Evolutionary conservation across 768 basidiomycete species (phyloP).

Genomic region (Cantharellus cinnabarinus): DNA sequence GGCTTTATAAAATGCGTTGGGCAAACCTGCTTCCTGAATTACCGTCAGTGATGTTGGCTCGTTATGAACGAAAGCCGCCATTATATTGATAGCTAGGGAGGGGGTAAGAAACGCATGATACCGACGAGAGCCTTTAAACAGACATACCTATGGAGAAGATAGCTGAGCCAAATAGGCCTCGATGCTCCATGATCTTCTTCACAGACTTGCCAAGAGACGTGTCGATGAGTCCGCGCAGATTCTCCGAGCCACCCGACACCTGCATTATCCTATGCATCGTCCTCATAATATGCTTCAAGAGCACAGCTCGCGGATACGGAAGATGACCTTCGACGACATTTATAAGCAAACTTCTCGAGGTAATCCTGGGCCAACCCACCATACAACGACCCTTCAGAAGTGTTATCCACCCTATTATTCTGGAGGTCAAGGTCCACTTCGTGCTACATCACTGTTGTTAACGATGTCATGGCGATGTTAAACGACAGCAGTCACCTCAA

Average conservation of each 20-base stretch:
- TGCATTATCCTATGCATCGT: constrained; percentile 97
- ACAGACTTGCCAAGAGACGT: constrained; percentile 64
- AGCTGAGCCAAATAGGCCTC: constrained; percentile 67
- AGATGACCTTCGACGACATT: constrained; percentile 33
- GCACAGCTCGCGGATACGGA: constrained; percentile 50
- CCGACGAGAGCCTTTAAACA: neutral
- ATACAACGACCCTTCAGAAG: constrained; percentile 26
- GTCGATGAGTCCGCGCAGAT: constrained; percentile 85
- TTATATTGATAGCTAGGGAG: constrained; percentile 64
- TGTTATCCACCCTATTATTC: constrained; percentile 29
- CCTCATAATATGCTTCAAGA: constrained; percentile 78
- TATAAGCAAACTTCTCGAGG: constrained; percentile 3
- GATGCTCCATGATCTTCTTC: constrained; percentile 71
- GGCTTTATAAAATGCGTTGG: constrained; percentile 71
- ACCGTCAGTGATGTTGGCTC: constrained; percentile 87
- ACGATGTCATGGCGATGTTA: constrained; percentile 1
- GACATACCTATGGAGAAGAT: constrained; percentile 64
- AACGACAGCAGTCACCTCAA: constrained; percentile 34
- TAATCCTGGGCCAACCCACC: constrained; percentile 18
- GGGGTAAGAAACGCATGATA: neutral
- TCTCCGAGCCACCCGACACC: constrained; percentile 81
- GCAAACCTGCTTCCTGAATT: constrained; percentile 81
- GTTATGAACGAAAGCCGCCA: constrained; percentile 95
- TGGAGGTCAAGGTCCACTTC: constrained; percentile 49
- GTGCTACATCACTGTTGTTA: constrained; percentile 22